Base-by-base conservation (phyloP, 306 rosid species). In the Quercus mongolica region DNA sequence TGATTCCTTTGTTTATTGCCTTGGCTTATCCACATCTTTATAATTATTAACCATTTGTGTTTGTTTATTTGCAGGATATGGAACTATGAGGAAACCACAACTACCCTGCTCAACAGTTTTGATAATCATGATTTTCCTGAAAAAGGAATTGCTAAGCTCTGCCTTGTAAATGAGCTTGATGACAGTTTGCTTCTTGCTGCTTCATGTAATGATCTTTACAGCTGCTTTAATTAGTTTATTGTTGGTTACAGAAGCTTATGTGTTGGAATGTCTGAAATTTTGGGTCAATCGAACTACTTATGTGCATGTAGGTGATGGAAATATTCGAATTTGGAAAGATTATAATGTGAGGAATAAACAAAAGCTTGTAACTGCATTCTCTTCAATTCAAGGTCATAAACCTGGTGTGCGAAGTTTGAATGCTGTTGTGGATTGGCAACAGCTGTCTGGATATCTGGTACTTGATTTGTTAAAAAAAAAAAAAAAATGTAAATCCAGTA, bases 391-490 rank as follows among this genome's bases (percentile, higher is more conserved):
- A 80, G 96, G 93, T 74, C 94, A 93, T 84, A 93, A 90, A 80
- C 98, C 96, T 74, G 98, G 96, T 12, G 88, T 87, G 79, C 90
- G 94, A 83, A 82, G 89, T 85, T 80, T 85, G 88, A 92, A 96
- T 73, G 94, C 96, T 69, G 96, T 91, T 81, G 99, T 96, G 74
- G 99, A 96, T 86, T 96, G 99, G 99, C 99, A 96, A 77, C 99
- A 96, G 69, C 99, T 91, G 75, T 84, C 91, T 51, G 99, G 99
- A 46, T 96, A 93, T 87, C 90, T 96, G 96, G 99, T 96, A 91
- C 69, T 58, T 52, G 41, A 17, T 75, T 35, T 81, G 59, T 78
- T 26, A 25, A 25, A 26, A 4, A 31, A 31, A 31, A 30, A 31
- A 31, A 31, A 31, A 31, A 4, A 4, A 33, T 5, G 54, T 46